phyloP scores from a whole-genome alignment of 306 rosid species.

The Medicago arabica region DNA sequence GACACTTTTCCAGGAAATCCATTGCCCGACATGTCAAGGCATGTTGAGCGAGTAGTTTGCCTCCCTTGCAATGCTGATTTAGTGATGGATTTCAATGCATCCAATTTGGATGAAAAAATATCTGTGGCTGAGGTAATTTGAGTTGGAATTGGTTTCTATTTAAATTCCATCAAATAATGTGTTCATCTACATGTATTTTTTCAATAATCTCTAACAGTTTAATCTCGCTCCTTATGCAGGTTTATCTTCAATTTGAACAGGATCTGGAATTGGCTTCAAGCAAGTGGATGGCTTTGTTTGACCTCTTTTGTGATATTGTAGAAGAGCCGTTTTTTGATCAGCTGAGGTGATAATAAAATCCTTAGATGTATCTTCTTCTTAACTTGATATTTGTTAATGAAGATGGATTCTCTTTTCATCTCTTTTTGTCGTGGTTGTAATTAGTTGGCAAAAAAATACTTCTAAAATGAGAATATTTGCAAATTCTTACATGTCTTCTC shows the following conservation, averaged over 20 bases:
- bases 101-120: conserved; percentile 67
- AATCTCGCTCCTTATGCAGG: conserved; percentile 59
- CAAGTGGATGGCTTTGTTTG: conserved; percentile 71
- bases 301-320: conserved; percentile 81
- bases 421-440: no score
- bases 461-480: no score
- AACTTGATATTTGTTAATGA: no score
- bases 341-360: conserved; percentile 67
- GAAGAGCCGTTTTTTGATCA: conserved; percentile 85
- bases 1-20: conserved; percentile 59
- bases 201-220: conserved; percentile 25
- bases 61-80: conserved; percentile 71
- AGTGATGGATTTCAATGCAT: conserved; percentile 69
- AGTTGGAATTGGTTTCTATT: conserved; percentile 27
- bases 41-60: conserved; percentile 66
- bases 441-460: no score
- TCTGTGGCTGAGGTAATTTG: conserved; percentile 84
- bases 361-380: background rate
- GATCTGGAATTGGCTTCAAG: conserved; percentile 60
- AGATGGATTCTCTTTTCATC: no score
- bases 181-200: background rate
- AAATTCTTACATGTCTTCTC: no score
- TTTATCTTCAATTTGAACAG: conserved; percentile 83
- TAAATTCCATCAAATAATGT: background rate
- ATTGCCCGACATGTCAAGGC: conserved; percentile 71